Evolutionary conservation across 148 eudicot genomes (phyloP).

Genomic region (Rhododendron griersonianum): DNA sequence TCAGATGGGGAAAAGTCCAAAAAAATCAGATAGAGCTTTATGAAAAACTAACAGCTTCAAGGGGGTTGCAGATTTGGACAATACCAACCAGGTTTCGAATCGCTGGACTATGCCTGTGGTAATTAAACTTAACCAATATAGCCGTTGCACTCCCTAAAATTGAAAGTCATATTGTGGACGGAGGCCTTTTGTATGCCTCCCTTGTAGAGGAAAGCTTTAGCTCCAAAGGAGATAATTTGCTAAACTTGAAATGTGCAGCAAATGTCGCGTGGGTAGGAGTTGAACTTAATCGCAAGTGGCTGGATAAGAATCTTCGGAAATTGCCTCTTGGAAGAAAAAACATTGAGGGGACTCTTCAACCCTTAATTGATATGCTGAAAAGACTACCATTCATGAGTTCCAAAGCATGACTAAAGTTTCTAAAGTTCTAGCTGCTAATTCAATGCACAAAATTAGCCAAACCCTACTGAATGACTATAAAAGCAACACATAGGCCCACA

Average conservation of each 20-base stretch:
- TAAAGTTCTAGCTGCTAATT: neutral
- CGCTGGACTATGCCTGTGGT: constrained; percentile 1
- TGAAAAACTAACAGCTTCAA: neutral
- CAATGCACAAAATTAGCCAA: neutral
- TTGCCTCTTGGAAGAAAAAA: neutral
- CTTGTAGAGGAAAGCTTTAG: neutral
- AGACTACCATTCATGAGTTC: neutral
- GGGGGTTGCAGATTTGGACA: neutral
- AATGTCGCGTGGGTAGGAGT: neutral
- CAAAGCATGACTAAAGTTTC: neutral
- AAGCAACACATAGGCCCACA: neutral
- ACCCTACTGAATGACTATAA: neutral
- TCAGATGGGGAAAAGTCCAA: neutral
- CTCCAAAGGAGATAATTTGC: neutral
- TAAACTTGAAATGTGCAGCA: neutral
- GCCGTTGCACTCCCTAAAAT: neutral
- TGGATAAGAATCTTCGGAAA: neutral
- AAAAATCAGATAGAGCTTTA: neutral
- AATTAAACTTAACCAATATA: constrained; percentile 2
- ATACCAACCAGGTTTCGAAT: neutral
- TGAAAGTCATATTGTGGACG: neutral
- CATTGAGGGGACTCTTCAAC: neutral
- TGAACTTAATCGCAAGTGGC: neutral
- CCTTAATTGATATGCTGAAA: neutral
- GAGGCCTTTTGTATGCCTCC: neutral